Conservation (phyloP, 2,329 filamentous ascomycete genomes). For the Tolypocladium paradoxum region DNA sequence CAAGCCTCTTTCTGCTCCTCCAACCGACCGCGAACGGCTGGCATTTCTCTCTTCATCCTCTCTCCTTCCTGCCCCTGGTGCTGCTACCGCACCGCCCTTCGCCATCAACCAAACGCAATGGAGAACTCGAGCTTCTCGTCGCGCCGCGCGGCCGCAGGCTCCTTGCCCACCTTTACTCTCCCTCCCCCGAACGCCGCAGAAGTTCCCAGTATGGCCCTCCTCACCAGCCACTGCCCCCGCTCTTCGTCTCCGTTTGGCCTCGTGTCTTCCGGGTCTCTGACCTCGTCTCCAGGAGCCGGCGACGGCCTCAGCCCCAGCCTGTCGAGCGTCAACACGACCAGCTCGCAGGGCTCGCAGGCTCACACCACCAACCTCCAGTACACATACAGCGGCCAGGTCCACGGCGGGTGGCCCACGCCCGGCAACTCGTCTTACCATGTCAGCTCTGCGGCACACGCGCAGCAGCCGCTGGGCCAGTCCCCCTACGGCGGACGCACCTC, state of each 20-base stretch:
- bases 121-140: conserved; percentile 21
- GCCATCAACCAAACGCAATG: conserved; percentile 8
- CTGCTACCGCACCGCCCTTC: background rate
- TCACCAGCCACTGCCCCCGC: conserved; percentile 12
- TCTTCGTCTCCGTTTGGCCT: conserved; percentile 15
- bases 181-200: conserved; percentile 22
- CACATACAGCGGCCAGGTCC: conserved; percentile 41
- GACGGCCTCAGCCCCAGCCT: conserved; percentile 54
- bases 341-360: conserved; percentile 46
- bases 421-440: conserved; percentile 39
- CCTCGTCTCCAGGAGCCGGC: conserved; percentile 35
- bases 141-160: conserved; percentile 21
- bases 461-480: conserved; percentile 16
- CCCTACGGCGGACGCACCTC: conserved; percentile 16
- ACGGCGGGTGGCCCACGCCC: conserved; percentile 49
- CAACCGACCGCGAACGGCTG: background rate
- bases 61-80: background rate
- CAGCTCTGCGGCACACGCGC: conserved; percentile 28
- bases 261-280: conserved; percentile 19
- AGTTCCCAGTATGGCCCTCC: conserved; percentile 22
- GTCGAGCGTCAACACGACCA: conserved; percentile 49
- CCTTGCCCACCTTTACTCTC: conserved; percentile 23
- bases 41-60: background rate
- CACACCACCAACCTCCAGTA: conserved; percentile 33
- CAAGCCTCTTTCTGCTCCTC: background rate